These are phyloP conservation scores for Yamadazyma laniorum DNA, from an alignment of 805 yeast genomes.

Conservation along the genomic window DNA sequence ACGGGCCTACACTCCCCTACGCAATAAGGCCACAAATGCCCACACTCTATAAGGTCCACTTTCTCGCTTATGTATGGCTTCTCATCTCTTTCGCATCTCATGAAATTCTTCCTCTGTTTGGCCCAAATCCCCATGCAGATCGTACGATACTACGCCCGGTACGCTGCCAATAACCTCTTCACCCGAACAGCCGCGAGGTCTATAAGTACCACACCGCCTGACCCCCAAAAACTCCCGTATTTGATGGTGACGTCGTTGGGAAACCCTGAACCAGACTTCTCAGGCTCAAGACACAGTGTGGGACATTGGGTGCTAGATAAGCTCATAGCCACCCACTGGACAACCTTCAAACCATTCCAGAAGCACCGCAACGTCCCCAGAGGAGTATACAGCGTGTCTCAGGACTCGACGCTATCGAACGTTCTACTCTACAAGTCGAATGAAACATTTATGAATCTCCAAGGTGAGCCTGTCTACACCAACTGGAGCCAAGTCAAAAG, in stretches of 20 bases:
- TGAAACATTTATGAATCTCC: slow-evolving; percentile 65
- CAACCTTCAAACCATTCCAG: slow-evolving; percentile 16
- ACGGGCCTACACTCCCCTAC: no score
- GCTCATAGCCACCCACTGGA: slow-evolving; percentile 25
- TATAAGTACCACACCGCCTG: background rate
- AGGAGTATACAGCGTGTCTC: slow-evolving; percentile 21
- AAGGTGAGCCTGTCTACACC: slow-evolving; percentile 56
- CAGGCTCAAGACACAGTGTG: slow-evolving; percentile 71
- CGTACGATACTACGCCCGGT: background rate
- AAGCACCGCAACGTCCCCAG: slow-evolving; percentile 20
- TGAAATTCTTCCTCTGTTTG: background rate
- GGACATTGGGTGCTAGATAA: slow-evolving; percentile 58
- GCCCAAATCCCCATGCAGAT: background rate
- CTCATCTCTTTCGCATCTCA: background rate
- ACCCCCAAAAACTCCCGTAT: slow-evolving; percentile 5
- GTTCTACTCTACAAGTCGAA: slow-evolving; percentile 48
- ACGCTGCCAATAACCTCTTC: background rate
- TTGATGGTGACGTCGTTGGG: slow-evolving; percentile 59
- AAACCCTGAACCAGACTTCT: slow-evolving; percentile 66
- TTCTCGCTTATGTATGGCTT: background rate
- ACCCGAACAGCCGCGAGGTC: background rate
- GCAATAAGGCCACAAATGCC: no score
- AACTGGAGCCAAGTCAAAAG: slow-evolving; percentile 43
- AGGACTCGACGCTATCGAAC: slow-evolving; percentile 20
- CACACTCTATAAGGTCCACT: no score